Evolutionary conservation across 768 basidiomycete genomes (phyloP).

Genomic region (Suillus placidus): DNA sequence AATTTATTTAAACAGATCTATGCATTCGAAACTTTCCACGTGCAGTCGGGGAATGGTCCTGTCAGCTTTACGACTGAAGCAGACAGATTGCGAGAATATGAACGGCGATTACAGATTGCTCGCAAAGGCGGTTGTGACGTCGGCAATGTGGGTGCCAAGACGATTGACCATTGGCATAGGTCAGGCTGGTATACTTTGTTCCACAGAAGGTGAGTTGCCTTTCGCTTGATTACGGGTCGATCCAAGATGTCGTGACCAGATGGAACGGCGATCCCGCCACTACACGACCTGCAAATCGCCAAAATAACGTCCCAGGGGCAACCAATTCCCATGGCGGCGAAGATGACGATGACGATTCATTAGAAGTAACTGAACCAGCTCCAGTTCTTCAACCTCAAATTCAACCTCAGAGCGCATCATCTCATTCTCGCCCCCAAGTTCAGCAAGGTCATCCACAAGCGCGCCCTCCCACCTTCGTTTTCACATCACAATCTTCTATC

Average conservation of each 20-base stretch:
- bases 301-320: slow-evolving; percentile 36
- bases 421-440: slow-evolving; percentile 39
- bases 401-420: slow-evolving; percentile 37
- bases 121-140: slow-evolving; percentile 69
- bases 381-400: slow-evolving; percentile 37
- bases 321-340: slow-evolving; percentile 46
- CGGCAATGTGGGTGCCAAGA: slow-evolving; percentile 71
- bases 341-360: slow-evolving; percentile 52
- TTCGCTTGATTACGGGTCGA: slow-evolving; percentile 14
- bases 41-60: slow-evolving; percentile 36
- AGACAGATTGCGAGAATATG: slow-evolving; percentile 71
- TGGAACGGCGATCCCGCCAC: slow-evolving; percentile 71
- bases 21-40: slow-evolving; percentile 59
- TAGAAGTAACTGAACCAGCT: slow-evolving; percentile 43
- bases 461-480: slow-evolving; percentile 24
- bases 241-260: slow-evolving; percentile 35
- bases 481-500: slow-evolving; percentile 18
- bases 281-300: slow-evolving; percentile 48
- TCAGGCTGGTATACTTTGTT: slow-evolving; percentile 79
- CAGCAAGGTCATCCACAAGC: slow-evolving; percentile 36
- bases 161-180: slow-evolving; percentile 79
- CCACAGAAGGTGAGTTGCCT: slow-evolving; percentile 54
- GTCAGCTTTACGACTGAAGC: slow-evolving; percentile 53
- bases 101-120: slow-evolving; percentile 67
- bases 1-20: slow-evolving; percentile 85